phyloP scores from a whole-genome alignment of 2,329 filamentous ascomycete species.

The Clonostachys chloroleuca region DNA sequence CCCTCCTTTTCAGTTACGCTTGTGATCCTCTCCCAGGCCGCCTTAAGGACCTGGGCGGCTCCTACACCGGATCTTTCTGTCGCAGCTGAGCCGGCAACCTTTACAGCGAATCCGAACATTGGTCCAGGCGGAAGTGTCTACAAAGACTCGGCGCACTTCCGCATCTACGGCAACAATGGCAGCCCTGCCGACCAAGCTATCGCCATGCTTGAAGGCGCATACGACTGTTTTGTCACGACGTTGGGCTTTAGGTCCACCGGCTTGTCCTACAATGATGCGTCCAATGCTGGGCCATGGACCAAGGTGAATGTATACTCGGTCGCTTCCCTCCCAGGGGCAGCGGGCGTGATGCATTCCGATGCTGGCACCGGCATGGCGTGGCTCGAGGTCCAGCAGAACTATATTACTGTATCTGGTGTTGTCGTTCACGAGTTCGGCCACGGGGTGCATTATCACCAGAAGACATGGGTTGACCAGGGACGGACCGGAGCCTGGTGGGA shows the following conservation, averaged over 20 bases:
- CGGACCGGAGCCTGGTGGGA: constrained; percentile 47
- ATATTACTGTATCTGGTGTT: constrained; percentile 29
- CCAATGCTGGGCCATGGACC: constrained; percentile 30
- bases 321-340: constrained; percentile 24
- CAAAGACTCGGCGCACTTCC: constrained; percentile 30
- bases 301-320: constrained; percentile 43
- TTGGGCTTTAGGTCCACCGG: constrained; percentile 32
- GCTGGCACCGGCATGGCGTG: constrained; percentile 28
- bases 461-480: constrained; percentile 36
- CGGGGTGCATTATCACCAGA: constrained; percentile 37
- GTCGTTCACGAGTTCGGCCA: constrained; percentile 46
- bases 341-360: constrained; percentile 37
- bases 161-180: constrained; percentile 21
- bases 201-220: constrained; percentile 38
- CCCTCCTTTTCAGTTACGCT: background rate
- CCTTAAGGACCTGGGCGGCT: background rate
- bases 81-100: constrained; percentile 11
- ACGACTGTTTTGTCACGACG: constrained; percentile 29
- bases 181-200: constrained; percentile 18
- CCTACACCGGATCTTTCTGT: constrained; percentile 48
- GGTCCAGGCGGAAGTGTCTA: constrained; percentile 22
- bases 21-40: background rate
- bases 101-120: constrained; percentile 19
- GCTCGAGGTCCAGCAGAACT: constrained; percentile 34
- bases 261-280: constrained; percentile 23